Conservation (phyloP, 805 yeast genomes). For the Saccharomycopsis olivae region DNA sequence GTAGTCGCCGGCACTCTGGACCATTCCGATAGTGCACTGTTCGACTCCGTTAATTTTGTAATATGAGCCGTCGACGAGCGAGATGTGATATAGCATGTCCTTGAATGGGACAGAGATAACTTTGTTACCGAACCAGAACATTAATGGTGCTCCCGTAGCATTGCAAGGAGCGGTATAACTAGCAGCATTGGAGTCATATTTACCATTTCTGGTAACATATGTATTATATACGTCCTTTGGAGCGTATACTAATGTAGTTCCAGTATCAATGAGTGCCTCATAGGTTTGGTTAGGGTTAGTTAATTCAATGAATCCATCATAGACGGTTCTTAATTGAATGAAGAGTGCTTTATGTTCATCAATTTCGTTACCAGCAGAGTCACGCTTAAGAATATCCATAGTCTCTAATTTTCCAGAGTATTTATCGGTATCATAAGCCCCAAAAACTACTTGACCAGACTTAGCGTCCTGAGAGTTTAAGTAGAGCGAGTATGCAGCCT, state of each 20-base stretch:
- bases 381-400: slow-evolving; percentile 1
- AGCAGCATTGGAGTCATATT: neutral
- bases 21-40: slow-evolving; percentile 7
- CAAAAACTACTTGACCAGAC: slow-evolving; percentile 11
- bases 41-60: slow-evolving; percentile 4
- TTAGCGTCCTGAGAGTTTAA: slow-evolving; percentile 5
- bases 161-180: slow-evolving; percentile 6
- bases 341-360: slow-evolving; percentile 3
- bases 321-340: neutral
- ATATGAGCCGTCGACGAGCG: neutral
- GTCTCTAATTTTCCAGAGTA: slow-evolving; percentile 37
- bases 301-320: neutral
- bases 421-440: slow-evolving; percentile 33
- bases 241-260: slow-evolving; percentile 5
- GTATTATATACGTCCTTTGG: slow-evolving; percentile 2
- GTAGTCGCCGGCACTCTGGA: neutral
- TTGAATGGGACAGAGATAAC: slow-evolving; percentile 11
- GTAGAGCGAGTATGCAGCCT: slow-evolving; percentile 10
- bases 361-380: neutral
- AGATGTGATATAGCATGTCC: slow-evolving; percentile 3
- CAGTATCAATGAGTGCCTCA: slow-evolving; percentile 13
- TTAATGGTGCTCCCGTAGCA: slow-evolving; percentile 1
- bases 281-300: neutral
- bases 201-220: neutral
- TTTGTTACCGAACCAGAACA: neutral